Evolutionary conservation across 2,329 filamentous ascomycete genomes (phyloP).

Genomic region (Ophioceras dolichostomum): DNA sequence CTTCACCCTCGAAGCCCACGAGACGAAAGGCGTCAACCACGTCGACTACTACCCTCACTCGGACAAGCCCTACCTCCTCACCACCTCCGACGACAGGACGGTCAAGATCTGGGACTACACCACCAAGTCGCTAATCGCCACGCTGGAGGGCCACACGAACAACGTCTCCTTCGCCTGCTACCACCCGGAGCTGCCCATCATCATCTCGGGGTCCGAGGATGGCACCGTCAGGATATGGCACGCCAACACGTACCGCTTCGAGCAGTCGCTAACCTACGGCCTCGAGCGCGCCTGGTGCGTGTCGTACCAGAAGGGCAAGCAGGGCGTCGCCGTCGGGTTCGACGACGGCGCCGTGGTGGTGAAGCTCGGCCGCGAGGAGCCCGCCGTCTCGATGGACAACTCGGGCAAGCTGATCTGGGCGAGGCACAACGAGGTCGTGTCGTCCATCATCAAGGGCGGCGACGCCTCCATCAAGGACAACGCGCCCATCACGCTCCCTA

Average conservation of each 20-base stretch:
- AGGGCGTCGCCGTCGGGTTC: constrained; percentile 90
- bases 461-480: constrained; percentile 81
- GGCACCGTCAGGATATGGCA: constrained; percentile 98
- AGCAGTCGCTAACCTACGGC: constrained; percentile 93
- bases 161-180: constrained; percentile 98
- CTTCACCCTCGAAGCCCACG: constrained; percentile 93
- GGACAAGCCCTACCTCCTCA: constrained; percentile 79
- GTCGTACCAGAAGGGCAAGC: constrained; percentile 85
- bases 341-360: constrained; percentile 97
- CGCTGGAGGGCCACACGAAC: constrained; percentile 90
- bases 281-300: constrained; percentile 97
- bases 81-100: constrained; percentile 90
- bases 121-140: constrained; percentile 93
- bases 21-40: constrained; percentile 95
- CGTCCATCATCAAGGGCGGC: constrained; percentile 86
- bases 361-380: constrained; percentile 94
- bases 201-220: constrained; percentile 96
- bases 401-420: constrained; percentile 97
- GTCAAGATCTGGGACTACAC: constrained; percentile 99
- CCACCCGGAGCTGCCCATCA: constrained; percentile 91
- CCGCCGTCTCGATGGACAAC: constrained; percentile 92
- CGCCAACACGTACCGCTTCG: constrained; percentile 90
- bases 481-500: constrained; percentile 70
- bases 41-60: constrained; percentile 78
- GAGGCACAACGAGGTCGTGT: constrained; percentile 87